phyloP scores from a whole-genome alignment of 352 stramenopile genomes.

The Phytophthora brassicae region DNA sequence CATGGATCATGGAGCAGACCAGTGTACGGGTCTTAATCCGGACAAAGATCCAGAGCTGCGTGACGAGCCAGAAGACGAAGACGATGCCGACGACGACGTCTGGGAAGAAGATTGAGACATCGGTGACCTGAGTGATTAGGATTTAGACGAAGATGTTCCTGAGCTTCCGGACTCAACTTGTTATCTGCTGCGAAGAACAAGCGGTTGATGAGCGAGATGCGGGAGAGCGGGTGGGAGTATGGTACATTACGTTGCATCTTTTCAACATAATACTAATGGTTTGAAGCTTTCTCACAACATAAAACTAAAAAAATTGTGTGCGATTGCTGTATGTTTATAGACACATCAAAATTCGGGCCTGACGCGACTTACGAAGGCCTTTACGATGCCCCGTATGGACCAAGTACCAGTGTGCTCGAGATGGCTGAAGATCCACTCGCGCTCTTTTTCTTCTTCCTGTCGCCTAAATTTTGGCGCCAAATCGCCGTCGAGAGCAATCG shows the following conservation, averaged over 20 bases:
- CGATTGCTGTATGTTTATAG: background rate
- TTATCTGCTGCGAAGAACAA: background rate
- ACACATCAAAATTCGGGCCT: background rate
- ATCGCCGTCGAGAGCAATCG: background rate
- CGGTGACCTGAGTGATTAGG: constrained; percentile 1
- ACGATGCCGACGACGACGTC: background rate
- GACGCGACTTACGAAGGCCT: background rate
- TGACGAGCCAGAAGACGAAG: constrained; percentile 8
- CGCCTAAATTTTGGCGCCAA: background rate
- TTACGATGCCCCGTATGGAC: background rate
- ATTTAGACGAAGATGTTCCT: background rate
- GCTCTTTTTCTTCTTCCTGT: background rate
- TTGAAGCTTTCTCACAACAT: background rate
- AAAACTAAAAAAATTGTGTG: constrained; percentile 1
- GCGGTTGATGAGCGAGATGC: background rate
- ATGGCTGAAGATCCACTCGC: background rate
- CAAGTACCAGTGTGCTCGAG: background rate
- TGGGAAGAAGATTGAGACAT: constrained; percentile 7
- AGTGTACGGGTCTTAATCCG: constrained; percentile 3
- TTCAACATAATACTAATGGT: background rate
- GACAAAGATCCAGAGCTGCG: background rate
- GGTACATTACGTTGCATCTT: constrained; percentile 9
- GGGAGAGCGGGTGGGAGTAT: constrained; percentile 1
- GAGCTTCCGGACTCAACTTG: constrained; percentile 4
- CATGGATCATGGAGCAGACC: background rate